These are phyloP conservation scores for Backusella tuberculispora DNA, from an alignment of 192 early-diverging fungal species.

Conservation along the genomic window DNA sequence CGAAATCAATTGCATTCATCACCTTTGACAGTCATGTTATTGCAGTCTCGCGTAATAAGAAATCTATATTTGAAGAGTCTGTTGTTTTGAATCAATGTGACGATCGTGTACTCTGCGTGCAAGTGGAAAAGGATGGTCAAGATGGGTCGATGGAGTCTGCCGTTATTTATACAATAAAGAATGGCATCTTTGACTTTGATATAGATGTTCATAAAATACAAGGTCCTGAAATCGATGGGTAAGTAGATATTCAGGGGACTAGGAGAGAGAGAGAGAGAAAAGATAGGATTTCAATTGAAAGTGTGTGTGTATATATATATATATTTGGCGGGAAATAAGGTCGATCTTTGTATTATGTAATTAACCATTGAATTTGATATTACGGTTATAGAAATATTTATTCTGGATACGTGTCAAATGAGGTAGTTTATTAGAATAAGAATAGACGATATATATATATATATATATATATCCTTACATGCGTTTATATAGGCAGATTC, in stretches of 20 bases:
- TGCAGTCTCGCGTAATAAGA: not conserved
- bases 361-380: no score
- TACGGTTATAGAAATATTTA: not conserved
- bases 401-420: not conserved
- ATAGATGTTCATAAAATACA: not conserved
- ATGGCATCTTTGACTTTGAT: not conserved
- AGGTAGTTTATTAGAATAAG: not conserved
- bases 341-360: no score
- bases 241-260: not conserved
- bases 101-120: not conserved
- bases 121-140: not conserved
- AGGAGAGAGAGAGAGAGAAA: no score
- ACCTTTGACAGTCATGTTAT: not conserved
- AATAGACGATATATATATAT: not conserved
- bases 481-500: not conserved
- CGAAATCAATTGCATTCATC: constrained; percentile 8
- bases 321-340: no score
- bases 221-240: not conserved
- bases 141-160: not conserved
- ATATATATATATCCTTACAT: not conserved
- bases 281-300: not conserved
- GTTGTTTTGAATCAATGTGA: not conserved
- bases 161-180: not conserved
- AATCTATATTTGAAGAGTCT: not conserved
- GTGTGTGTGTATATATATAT: no score